phyloP scores from a whole-genome alignment of 108 stramenopile genomes.

The Schizochytrium sp. region DNA sequence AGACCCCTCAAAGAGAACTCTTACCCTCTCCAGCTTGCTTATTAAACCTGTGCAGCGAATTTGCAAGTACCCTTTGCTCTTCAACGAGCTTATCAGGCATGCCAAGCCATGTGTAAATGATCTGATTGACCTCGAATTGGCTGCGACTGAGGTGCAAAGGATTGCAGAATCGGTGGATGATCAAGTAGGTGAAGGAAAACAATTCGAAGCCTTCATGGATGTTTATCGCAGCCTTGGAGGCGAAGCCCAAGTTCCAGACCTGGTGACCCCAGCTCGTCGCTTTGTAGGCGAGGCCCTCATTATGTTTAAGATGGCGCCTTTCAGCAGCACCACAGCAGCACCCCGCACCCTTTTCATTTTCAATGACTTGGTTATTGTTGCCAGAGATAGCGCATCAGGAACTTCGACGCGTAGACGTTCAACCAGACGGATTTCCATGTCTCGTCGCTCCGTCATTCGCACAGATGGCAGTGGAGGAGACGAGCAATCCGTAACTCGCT shows the following conservation, averaged over 20 bases:
- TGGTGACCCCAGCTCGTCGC: slow-evolving; percentile 28
- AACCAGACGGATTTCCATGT: not conserved
- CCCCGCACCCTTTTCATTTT: slow-evolving; percentile 41
- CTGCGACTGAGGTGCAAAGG: slow-evolving; percentile 16
- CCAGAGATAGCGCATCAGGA: not conserved
- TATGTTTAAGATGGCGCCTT: not conserved
- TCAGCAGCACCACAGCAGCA: not conserved
- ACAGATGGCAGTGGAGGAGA: not conserved
- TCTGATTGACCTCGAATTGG: slow-evolving; percentile 4
- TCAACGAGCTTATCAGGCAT: slow-evolving; percentile 56
- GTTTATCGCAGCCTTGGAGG: not conserved
- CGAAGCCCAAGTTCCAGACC: slow-evolving; percentile 3
- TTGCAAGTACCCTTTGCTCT: slow-evolving; percentile 64
- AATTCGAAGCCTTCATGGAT: not conserved
- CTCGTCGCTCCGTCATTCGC: not conserved
- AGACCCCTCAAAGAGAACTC: not conserved
- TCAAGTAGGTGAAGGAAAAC: slow-evolving; percentile 14
- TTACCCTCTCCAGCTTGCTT: slow-evolving; percentile 39
- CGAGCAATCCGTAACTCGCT: not conserved
- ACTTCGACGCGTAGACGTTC: slow-evolving; percentile 2
- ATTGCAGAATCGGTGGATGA: slow-evolving; percentile 46
- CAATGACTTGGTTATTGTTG: slow-evolving; percentile 50
- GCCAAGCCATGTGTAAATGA: not conserved
- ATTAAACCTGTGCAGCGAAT: slow-evolving; percentile 66
- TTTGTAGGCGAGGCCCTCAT: not conserved